These are phyloP conservation scores for Xylaria sp. DNA, from an alignment of 495 filamentous ascomycete genomes.

Conservation along the genomic window DNA sequence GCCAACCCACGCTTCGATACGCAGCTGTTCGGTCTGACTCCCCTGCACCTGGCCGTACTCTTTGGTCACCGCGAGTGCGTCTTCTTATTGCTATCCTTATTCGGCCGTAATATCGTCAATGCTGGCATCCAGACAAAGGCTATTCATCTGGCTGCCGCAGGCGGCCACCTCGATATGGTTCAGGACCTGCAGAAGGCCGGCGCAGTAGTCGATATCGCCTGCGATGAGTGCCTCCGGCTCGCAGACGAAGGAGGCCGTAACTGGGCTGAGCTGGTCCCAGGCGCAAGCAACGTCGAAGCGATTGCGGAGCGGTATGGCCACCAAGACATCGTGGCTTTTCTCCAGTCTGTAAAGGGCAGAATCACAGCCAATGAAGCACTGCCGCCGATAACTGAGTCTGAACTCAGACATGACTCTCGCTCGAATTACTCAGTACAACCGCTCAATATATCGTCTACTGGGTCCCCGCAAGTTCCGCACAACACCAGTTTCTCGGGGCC, in stretches of 20 bases:
- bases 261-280: background rate
- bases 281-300: background rate
- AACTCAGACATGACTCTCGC: background rate
- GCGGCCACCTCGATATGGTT: background rate
- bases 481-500: background rate
- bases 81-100: background rate
- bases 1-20: constrained; percentile 7
- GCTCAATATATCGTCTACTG: background rate
- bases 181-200: background rate
- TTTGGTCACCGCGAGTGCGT: constrained; percentile 7
- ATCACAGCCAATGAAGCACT: background rate
- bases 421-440: background rate
- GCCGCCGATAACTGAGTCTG: background rate
- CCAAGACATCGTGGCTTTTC: constrained; percentile 2
- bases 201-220: background rate
- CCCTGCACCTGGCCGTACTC: background rate
- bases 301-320: background rate
- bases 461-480: background rate
- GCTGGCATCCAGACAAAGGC: background rate
- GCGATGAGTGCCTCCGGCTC: background rate
- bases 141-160: background rate
- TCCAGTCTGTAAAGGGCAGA: background rate
- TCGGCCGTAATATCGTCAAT: background rate
- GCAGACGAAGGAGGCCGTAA: background rate
- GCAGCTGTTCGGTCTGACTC: background rate